Evolutionary conservation across 2,329 filamentous ascomycete genomes (phyloP).

Genomic region (Aspergillus ochraceus): DNA sequence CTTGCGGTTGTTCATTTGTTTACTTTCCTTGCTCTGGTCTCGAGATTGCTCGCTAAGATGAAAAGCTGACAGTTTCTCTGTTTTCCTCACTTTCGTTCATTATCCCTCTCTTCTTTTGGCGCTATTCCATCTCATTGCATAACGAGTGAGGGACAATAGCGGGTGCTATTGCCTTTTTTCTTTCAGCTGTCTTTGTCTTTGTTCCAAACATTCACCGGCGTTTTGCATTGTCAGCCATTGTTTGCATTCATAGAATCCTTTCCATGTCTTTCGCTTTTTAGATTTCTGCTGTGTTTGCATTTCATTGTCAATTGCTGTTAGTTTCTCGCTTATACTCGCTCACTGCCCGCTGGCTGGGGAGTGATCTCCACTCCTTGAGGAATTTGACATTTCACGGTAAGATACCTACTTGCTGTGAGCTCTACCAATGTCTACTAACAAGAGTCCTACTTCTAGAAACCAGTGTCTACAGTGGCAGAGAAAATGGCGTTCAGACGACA

Average conservation of each 20-base stretch:
- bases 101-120: not conserved
- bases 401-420: not conserved
- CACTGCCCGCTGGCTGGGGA: not conserved
- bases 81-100: not conserved
- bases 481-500: conserved; percentile 25
- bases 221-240: conserved; percentile 3
- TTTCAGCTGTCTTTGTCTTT: conserved; percentile 8
- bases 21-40: not conserved
- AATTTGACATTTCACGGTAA: not conserved
- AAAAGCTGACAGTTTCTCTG: not conserved
- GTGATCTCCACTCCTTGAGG: not conserved
- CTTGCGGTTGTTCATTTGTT: not conserved
- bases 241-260: not conserved
- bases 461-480: conserved; percentile 15
- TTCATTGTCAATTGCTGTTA: not conserved
- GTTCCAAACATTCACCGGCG: conserved; percentile 9
- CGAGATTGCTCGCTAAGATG: not conserved
- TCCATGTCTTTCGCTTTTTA: not conserved
- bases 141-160: conserved; percentile 7
- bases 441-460: conserved; percentile 2
- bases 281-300: not conserved
- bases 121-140: conserved; percentile 1
- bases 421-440: not conserved
- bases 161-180: not conserved
- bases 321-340: not conserved